Evolutionary conservation across 2,329 filamentous ascomycete genomes (phyloP).

Genomic region (Aspergillus sergii): DNA sequence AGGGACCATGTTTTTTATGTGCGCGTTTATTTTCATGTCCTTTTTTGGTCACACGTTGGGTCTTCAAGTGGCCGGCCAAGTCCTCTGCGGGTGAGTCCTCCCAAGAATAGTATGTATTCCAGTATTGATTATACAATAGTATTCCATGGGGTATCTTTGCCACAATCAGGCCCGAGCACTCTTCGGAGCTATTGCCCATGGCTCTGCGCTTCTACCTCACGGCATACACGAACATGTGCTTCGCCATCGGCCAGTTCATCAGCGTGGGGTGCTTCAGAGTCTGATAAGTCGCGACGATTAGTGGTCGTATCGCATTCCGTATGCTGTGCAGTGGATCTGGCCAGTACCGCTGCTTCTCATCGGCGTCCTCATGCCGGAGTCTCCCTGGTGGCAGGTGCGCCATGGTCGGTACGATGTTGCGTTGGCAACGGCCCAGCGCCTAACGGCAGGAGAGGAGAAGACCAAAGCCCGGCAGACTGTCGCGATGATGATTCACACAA

Average conservation of each 20-base stretch:
- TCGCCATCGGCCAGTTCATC: constrained; percentile 59
- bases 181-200: constrained; percentile 52
- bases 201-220: constrained; percentile 55
- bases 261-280: constrained; percentile 51
- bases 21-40: constrained; percentile 56
- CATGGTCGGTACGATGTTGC: constrained; percentile 45
- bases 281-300: constrained; percentile 40
- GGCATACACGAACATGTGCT: constrained; percentile 60
- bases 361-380: constrained; percentile 52
- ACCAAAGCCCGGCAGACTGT: constrained; percentile 52
- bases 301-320: constrained; percentile 56
- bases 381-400: constrained; percentile 55
- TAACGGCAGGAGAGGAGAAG: constrained; percentile 28
- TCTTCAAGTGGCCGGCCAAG: constrained; percentile 62
- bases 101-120: too few species aligned
- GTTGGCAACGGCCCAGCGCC: constrained; percentile 41
- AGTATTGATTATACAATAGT: not conserved
- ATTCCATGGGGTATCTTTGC: constrained; percentile 61
- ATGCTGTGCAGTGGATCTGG: constrained; percentile 57
- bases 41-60: constrained; percentile 66
- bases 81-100: constrained; percentile 55
- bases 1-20: too few species aligned
- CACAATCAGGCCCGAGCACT: constrained; percentile 55
- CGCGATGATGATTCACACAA: constrained; percentile 61
- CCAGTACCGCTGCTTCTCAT: constrained; percentile 49